Evolutionary conservation across 2,329 filamentous ascomycete genomes (phyloP).

Genomic region (Fonsecaea multimorphosa): DNA sequence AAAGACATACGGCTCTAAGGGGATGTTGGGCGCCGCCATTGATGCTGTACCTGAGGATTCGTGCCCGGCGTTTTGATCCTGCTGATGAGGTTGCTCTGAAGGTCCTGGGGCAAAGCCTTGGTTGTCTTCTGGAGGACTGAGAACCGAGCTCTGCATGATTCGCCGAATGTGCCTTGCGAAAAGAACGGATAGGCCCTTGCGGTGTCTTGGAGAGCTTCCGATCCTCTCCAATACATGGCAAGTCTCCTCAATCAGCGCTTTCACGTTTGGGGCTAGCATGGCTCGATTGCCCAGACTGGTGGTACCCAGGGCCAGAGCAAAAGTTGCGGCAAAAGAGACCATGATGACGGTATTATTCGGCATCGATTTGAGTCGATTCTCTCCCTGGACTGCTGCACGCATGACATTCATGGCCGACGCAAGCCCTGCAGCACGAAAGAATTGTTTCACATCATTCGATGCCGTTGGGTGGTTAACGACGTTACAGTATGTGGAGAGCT

Average conservation of each 20-base stretch:
- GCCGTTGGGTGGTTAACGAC: slow-evolving; percentile 77
- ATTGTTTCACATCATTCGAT: slow-evolving; percentile 71
- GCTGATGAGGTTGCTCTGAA: slow-evolving; percentile 17
- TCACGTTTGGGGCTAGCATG: slow-evolving; percentile 67
- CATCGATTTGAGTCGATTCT: slow-evolving; percentile 73
- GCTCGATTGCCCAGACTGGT: slow-evolving; percentile 62
- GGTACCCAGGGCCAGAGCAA: slow-evolving; percentile 66
- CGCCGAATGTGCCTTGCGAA: slow-evolving; percentile 62
- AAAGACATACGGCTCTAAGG: slow-evolving; percentile 34
- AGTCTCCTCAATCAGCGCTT: slow-evolving; percentile 70
- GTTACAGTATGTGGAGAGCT: slow-evolving; percentile 74
- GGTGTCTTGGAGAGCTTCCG: slow-evolving; percentile 68
- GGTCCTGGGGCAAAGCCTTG: not conserved
- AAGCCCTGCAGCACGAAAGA: slow-evolving; percentile 73
- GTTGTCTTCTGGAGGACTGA: slow-evolving; percentile 25
- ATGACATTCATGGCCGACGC: slow-evolving; percentile 77
- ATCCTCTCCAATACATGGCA: slow-evolving; percentile 72
- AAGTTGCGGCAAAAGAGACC: slow-evolving; percentile 76
- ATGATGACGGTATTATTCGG: slow-evolving; percentile 80
- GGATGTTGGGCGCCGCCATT: slow-evolving; percentile 9
- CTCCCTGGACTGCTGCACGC: slow-evolving; percentile 74
- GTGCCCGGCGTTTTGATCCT: slow-evolving; percentile 13
- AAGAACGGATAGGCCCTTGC: slow-evolving; percentile 69
- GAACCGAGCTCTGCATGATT: slow-evolving; percentile 36
- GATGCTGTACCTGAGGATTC: slow-evolving; percentile 6